A percentile compares a stretch with the other conserved stretches of the same genome.
Conservation (phyloP, 495 filamentous ascomycete genomes). For the Penicillium waksmanii region DNA sequence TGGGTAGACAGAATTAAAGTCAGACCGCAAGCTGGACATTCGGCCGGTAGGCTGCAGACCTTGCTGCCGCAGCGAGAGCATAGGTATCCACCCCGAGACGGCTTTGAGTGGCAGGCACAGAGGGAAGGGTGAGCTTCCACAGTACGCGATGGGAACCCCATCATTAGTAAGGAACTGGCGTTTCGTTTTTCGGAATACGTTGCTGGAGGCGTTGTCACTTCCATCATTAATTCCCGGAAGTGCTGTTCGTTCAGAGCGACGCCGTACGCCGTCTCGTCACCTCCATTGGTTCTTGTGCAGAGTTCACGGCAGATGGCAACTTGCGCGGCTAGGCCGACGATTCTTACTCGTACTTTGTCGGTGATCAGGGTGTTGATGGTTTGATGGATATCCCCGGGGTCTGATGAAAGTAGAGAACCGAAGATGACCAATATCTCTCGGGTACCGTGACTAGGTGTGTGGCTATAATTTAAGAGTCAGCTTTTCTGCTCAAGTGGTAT, state of each 20-base stretch:
- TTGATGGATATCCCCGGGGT: constrained; percentile 93
- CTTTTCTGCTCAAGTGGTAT: background rate
- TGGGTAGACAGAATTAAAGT: constrained; percentile 97
- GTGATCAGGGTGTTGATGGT: constrained; percentile 76
- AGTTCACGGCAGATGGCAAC: constrained; percentile 91
- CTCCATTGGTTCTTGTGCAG: constrained; percentile 80
- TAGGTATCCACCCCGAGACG: constrained; percentile 83
- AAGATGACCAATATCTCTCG: constrained; percentile 90
- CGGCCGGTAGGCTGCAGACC: constrained; percentile 88
- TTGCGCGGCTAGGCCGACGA: constrained; percentile 89
- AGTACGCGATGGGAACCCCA: constrained; percentile 97
- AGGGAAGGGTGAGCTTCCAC: constrained; percentile 73
- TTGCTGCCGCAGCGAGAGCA: constrained; percentile 89
- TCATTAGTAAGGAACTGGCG: constrained; percentile 83
- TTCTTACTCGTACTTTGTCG: constrained; percentile 81
- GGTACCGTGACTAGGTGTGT: constrained; percentile 91
- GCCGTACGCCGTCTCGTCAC: constrained; percentile 73
- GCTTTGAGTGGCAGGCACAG: constrained; percentile 88
- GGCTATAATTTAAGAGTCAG: constrained; percentile 50
- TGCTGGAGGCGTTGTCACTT: constrained; percentile 84
- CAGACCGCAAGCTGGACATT: constrained; percentile 88
- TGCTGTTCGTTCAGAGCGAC: constrained; percentile 88
- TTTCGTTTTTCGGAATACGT: constrained; percentile 69
- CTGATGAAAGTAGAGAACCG: constrained; percentile 84
- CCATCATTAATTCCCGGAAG: constrained; percentile 86